Conservation (phyloP, 1,284 basidiomycete genomes). For the Butyriboletus pseudospeciosus region DNA sequence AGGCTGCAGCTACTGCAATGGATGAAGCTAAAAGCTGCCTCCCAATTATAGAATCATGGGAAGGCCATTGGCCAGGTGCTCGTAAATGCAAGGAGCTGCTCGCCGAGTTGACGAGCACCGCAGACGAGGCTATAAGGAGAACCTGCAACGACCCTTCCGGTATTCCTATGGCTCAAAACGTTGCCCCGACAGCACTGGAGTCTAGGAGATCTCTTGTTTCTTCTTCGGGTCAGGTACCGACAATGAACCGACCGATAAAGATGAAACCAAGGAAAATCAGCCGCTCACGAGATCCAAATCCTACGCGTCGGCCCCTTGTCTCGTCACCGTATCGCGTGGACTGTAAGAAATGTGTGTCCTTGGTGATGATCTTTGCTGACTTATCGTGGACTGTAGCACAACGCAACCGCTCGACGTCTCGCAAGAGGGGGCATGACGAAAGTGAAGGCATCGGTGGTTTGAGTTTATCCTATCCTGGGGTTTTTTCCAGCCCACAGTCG, state of each 20-base stretch:
- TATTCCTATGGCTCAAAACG: conserved; percentile 28
- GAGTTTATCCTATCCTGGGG: conserved; percentile 41
- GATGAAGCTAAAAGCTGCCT: conserved; percentile 77
- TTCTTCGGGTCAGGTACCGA: conserved; percentile 29
- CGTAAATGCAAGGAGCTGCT: conserved; percentile 79
- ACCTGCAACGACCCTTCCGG: conserved; percentile 25
- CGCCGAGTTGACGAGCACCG: conserved; percentile 62
- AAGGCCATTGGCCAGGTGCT: conserved; percentile 85
- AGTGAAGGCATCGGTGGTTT: conserved; percentile 42
- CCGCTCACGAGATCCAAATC: conserved; percentile 57
- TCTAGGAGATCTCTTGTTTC: conserved; percentile 45
- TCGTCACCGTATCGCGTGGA: conserved; percentile 65
- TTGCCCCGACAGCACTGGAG: conserved; percentile 38
- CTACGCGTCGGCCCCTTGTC: conserved; percentile 56
- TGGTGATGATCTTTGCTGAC: conserved; percentile 18
- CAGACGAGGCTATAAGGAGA: conserved; percentile 59
- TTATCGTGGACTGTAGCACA: conserved; percentile 43
- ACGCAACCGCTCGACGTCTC: conserved; percentile 68
- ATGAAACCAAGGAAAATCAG: conserved; percentile 49
- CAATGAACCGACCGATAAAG: conserved; percentile 48
- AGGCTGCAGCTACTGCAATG: conserved; percentile 68
- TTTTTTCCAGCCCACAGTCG: conserved; percentile 51
- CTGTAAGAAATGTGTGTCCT: conserved; percentile 41
- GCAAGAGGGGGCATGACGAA: conserved; percentile 67
- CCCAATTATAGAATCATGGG: conserved; percentile 70